Evolutionary conservation across 352 stramenopile species (phyloP), one percentile per base, ranked within the genome.

Genomic region (Pythium pectinolyticum): DNA sequence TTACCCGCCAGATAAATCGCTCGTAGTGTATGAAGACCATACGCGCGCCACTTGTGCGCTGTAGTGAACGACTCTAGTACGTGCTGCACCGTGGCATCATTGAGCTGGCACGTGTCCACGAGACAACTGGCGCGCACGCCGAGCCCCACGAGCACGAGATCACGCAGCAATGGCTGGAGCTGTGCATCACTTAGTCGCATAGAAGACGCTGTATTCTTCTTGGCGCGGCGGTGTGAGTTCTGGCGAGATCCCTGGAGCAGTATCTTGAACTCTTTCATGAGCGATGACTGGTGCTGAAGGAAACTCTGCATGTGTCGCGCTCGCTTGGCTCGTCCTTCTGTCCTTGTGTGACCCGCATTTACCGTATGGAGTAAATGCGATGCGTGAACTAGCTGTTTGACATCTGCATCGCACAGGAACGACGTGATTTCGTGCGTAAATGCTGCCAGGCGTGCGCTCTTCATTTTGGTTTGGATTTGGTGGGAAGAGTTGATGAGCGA

Each of bases 141-240:
- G 2, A 68, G 43, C 34, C 52, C 61, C 7, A 68, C 61, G 27
- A 68, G 54, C 1, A 58, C 52, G 14, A 68, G 61, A 54, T 68
- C 61, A 22, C 46, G 34, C 15, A 68, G 17, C 6, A 68, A 25
- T 4, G 39, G n/a, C 6, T 28, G 20, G 1, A 68, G 20, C 32
- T 63, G 61, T 2, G 39, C 46, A 43, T 68, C 61, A 15, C 35
- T 39, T 3, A 58, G 5, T 11, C 47, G 25, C 1, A 46, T 7
- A n/a, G 6, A 2, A n/a, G 12, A n/a, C n/a, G n/a, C 15, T 19
- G 5, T 7, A 3, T 30, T 31, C 43, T 48, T n/a, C 31, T 32
- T 15, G 28, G 47, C 22, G 43, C 37, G 11, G 34, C 24, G 32
- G 19, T 8, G 17, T 28, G 17, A 20, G 35, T 27, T 27, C 19